phyloP scores from a whole-genome alignment of 2,329 filamentous ascomycete genomes.

The Torrubiella hemipterigena region DNA sequence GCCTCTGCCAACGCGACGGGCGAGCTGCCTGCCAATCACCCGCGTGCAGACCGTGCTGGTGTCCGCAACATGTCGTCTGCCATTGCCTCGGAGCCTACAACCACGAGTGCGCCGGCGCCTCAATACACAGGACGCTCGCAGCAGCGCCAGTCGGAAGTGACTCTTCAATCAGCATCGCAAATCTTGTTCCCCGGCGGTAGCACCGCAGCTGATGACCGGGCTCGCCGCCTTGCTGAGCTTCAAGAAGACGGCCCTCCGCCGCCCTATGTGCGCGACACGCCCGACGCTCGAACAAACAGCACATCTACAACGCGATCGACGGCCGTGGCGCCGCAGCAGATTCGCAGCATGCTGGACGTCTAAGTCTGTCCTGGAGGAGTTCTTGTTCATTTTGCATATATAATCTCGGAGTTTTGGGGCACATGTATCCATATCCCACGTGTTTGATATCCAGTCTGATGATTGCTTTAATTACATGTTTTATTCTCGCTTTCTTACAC shows the following conservation, averaged over 20 bases:
- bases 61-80: constrained; percentile 12
- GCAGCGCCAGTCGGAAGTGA: constrained; percentile 29
- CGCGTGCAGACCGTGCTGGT: constrained; percentile 18
- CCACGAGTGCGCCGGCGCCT: no score
- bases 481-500: no score
- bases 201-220: constrained; percentile 16
- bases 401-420: no score
- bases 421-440: no score
- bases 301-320: constrained; percentile 33
- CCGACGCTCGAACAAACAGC: constrained; percentile 30
- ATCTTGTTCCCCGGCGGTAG: constrained; percentile 35
- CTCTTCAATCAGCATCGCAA: constrained; percentile 28
- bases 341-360: constrained; percentile 47
- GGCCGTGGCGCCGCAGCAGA: constrained; percentile 36
- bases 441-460: no score
- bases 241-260: constrained; percentile 32
- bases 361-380: no score
- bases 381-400: no score
- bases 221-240: constrained; percentile 24
- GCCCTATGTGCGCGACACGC: constrained; percentile 20
- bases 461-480: no score
- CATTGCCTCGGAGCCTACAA: constrained; percentile 12
- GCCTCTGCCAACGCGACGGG: constrained; percentile 17
- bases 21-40: constrained; percentile 27
- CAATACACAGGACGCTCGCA: constrained; percentile 31